Base-by-base conservation (phyloP, 352 stramenopile genomes). In the Phytophthora hibernalis region DNA sequence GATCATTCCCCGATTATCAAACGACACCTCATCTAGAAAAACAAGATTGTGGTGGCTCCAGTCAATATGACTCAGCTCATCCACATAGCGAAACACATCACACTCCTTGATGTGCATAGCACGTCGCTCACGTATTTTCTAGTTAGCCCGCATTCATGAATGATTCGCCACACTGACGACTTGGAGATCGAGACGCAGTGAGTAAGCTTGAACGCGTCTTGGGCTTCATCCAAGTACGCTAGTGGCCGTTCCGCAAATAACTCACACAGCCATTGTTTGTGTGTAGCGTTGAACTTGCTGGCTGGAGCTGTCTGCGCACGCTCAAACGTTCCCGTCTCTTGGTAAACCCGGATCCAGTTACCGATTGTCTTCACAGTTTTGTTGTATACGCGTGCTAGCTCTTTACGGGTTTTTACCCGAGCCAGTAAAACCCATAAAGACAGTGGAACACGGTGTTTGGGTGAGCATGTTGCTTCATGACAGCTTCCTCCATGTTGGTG, bases 1-100 rank as follows among this genome's bases (percentile, higher is more conserved):
- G 15, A 77, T 44, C 72, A 80, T 80, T 11, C 0, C 67, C 57
- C 60, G 16, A 21, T 70, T 74, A 20, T 76, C 68, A 26, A 80
- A 37, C 3, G 31, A 37, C 1, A 37, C 31, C 6, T 51, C 53
- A 16, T 60, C 53, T 11, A 61, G 16, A 12, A 61, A 61, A 2
- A 51, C 52, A 1, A 60, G 10, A 18, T 60, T 51, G 0, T 51
- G 37, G 3, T 51, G 16, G 6, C 11, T 60, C 52, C 38, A 60
- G n/a, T 60, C 38, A 28, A 60, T 15, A 2, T 20, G 15, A 50
- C 37, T 59, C 2, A 59, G 13, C 28, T 59, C 52, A 1, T 50
- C 37, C 0, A 38, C 11, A 42, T 50, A 50, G 4, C 52, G 52
- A 50, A 59, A 51, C 6, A 59, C 18, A 13, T 59, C 37, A 1